Evolutionary conservation across 768 basidiomycete species (phyloP).

Genomic region (Lentinula lateritia): DNA sequence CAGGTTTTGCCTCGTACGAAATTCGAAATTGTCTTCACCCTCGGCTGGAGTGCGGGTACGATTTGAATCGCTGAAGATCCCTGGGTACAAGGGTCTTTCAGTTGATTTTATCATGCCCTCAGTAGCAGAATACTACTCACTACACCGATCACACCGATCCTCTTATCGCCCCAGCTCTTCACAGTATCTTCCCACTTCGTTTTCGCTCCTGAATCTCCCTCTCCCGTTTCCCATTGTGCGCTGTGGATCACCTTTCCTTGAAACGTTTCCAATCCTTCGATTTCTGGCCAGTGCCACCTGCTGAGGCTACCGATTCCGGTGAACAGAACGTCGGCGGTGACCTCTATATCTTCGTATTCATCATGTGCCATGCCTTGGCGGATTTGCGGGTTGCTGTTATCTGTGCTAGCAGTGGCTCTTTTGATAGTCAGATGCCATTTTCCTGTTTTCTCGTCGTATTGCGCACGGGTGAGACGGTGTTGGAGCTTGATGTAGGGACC

Average conservation of each 20-base stretch:
- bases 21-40: constrained; percentile 42
- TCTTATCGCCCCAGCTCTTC: constrained; percentile 45
- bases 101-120: not conserved
- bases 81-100: constrained; percentile 21
- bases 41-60: constrained; percentile 50
- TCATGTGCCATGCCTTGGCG: constrained; percentile 9
- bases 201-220: constrained; percentile 18
- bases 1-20: constrained; percentile 59
- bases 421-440: constrained; percentile 54
- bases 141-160: constrained; percentile 55
- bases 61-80: constrained; percentile 62
- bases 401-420: constrained; percentile 17
- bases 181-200: constrained; percentile 38
- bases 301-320: constrained; percentile 48
- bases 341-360: constrained; percentile 41
- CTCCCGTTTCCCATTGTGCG: constrained; percentile 50
- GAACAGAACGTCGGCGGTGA: constrained; percentile 52
- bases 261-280: constrained; percentile 50
- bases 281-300: constrained; percentile 65
- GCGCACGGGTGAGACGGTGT: constrained; percentile 48
- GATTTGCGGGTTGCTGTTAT: not conserved
- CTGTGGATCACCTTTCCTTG: constrained; percentile 57
- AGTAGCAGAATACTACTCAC: constrained; percentile 29
- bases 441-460: constrained; percentile 42
- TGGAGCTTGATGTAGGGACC: constrained; percentile 46